phyloP scores from a whole-genome alignment of 352 stramenopile species.

The Thraustochytrium sp. region DNA sequence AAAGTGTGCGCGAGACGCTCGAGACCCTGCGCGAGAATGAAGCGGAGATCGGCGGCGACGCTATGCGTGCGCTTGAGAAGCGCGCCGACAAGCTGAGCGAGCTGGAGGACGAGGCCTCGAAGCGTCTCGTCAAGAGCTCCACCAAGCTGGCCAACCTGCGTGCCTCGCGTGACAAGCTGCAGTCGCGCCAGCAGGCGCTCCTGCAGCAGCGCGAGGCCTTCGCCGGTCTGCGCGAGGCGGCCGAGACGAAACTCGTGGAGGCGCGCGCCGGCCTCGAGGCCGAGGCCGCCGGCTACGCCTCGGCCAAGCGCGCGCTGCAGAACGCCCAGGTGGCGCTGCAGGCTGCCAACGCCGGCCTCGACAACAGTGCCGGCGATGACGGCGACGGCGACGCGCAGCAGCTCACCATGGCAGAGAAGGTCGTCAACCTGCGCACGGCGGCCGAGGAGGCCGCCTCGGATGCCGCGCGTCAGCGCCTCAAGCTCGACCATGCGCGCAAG shows the following conservation, averaged over 20 bases:
- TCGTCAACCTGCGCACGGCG: not conserved
- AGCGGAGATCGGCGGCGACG: slow-evolving; percentile 62
- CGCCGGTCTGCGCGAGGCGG: not conserved
- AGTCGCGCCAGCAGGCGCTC: not conserved
- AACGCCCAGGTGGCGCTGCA: slow-evolving; percentile 18
- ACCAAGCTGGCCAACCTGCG: not conserved
- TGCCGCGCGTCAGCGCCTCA: not conserved
- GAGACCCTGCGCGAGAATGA: slow-evolving; percentile 62
- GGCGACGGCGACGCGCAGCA: not conserved
- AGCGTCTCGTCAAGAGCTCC: not conserved
- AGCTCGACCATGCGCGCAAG: slow-evolving; percentile 3
- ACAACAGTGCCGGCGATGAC: not conserved
- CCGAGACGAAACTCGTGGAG: not conserved
- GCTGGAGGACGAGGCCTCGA: not conserved
- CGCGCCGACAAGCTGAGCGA: slow-evolving; percentile 1
- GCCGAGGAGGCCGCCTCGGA: slow-evolving; percentile 18
- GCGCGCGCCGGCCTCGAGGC: not conserved
- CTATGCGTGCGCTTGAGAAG: slow-evolving; percentile 61
- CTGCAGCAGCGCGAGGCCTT: not conserved
- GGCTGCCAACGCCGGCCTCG: slow-evolving; percentile 29
- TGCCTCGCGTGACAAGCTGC: not conserved
- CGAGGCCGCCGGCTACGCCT: not conserved
- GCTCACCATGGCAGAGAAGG: slow-evolving; percentile 29
- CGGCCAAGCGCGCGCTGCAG: slow-evolving; percentile 2
- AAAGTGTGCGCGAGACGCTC: slow-evolving; percentile 67